Evolutionary conservation across 2,329 filamentous ascomycete genomes (phyloP).

Genomic region (Botrytis pseudocinerea): DNA sequence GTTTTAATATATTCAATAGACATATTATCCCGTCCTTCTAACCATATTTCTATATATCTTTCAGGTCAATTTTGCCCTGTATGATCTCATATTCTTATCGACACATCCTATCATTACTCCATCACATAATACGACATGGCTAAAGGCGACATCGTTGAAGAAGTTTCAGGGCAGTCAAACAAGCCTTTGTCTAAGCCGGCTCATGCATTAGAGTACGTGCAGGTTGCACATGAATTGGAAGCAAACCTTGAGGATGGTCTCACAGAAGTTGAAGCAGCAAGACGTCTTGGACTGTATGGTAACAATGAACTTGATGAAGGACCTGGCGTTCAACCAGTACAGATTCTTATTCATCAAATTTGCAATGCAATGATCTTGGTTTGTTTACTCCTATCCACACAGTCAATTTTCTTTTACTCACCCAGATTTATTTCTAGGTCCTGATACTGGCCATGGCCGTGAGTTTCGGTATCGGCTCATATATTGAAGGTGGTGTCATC

Average conservation of each 20-base stretch:
- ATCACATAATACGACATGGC: conserved; percentile 13
- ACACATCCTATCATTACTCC: conserved; percentile 18
- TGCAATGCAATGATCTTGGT: conserved; percentile 69
- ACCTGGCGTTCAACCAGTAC: conserved; percentile 58
- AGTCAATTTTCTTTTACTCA: conserved; percentile 37
- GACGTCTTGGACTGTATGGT: conserved; percentile 57
- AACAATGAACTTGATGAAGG: conserved; percentile 63
- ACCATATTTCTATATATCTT: neutral
- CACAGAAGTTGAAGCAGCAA: conserved; percentile 53
- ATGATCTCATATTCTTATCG: conserved; percentile 14
- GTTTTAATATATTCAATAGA: neutral
- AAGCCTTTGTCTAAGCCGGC: conserved; percentile 61
- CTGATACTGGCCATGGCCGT: conserved; percentile 59
- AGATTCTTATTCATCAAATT: conserved; percentile 65
- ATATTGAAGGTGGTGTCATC: conserved; percentile 61
- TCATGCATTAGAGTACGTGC: conserved; percentile 57
- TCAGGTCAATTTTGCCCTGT: conserved; percentile 9
- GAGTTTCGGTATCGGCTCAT: conserved; percentile 58
- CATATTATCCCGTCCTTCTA: neutral
- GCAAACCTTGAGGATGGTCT: conserved; percentile 60
- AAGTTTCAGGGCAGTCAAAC: conserved; percentile 49
- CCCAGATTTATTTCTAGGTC: conserved; percentile 41
- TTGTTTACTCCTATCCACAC: conserved; percentile 22
- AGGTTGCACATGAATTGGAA: conserved; percentile 55
- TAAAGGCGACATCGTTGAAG: conserved; percentile 26